These are phyloP conservation scores for Diaporthe sp. DNA, from an alignment of 2,329 filamentous ascomycete species.

Conservation along the genomic window DNA sequence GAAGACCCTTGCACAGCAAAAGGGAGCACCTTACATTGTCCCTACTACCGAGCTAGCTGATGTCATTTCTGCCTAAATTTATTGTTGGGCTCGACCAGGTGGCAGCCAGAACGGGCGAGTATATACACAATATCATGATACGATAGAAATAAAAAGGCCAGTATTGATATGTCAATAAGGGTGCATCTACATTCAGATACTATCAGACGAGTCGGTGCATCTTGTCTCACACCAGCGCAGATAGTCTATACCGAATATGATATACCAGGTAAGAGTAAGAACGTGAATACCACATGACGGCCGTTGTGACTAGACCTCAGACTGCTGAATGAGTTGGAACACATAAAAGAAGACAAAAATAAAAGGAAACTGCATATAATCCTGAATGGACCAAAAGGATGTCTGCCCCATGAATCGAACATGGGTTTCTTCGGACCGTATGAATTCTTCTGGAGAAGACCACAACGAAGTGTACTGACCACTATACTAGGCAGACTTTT, in stretches of 20 bases:
- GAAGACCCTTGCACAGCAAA: slow-evolving; percentile 54
- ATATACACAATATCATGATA: neutral
- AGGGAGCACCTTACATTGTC: slow-evolving; percentile 47
- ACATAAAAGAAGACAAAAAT: neutral
- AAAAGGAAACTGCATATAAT: neutral
- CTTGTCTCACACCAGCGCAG: no score
- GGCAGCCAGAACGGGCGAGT: neutral
- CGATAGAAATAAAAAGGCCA: neutral
- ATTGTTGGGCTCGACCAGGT: neutral
- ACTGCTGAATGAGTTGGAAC: neutral
- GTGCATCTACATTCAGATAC: neutral
- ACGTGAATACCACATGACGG: neutral
- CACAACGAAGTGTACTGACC: slow-evolving; percentile 33
- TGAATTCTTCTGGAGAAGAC: slow-evolving; percentile 21
- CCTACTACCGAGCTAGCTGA: slow-evolving; percentile 52
- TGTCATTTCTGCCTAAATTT: slow-evolving; percentile 12
- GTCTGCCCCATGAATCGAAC: slow-evolving; percentile 34
- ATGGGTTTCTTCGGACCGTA: slow-evolving; percentile 32
- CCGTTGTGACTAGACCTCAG: neutral
- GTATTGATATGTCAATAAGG: neutral
- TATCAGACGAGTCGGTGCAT: no score
- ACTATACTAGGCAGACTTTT: slow-evolving; percentile 31
- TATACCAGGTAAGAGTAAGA: neutral
- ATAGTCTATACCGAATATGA: neutral
- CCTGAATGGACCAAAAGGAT: neutral